Conservation (phyloP, 768 basidiomycete genomes). For the button mushroom (Agaricus bisporus) region DNA sequence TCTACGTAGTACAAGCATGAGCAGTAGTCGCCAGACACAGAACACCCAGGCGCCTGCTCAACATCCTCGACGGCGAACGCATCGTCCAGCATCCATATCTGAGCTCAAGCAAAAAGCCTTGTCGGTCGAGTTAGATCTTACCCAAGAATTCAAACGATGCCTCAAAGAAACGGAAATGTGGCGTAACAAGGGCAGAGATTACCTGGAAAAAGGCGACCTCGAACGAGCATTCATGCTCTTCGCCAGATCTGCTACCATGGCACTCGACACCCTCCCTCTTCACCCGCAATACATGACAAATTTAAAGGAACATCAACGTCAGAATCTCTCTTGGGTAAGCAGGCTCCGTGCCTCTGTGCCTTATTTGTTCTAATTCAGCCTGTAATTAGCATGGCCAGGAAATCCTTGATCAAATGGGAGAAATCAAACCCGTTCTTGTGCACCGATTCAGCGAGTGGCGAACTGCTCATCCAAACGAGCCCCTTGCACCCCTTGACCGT, state of each 20-base stretch:
- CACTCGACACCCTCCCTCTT: conserved; percentile 70
- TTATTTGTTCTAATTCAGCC: background rate
- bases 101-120: conserved; percentile 62
- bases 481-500: conserved; percentile 16
- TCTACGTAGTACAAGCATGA: conserved; percentile 1
- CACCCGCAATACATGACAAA: conserved; percentile 60
- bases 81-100: conserved; percentile 52
- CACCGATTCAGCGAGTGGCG: conserved; percentile 61
- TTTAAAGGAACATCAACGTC: conserved; percentile 51
- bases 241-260: conserved; percentile 70
- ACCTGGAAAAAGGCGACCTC: conserved; percentile 44
- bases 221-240: conserved; percentile 69
- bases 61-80: background rate
- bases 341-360: background rate
- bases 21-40: background rate
- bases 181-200: conserved; percentile 47
- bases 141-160: conserved; percentile 57
- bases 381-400: conserved; percentile 63
- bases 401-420: conserved; percentile 59
- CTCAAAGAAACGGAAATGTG: conserved; percentile 60
- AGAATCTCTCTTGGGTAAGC: conserved; percentile 60
- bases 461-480: conserved; percentile 33
- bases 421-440: conserved; percentile 59
- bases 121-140: conserved; percentile 49
- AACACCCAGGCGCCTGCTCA: background rate